Base-by-base conservation (phyloP, 768 basidiomycete genomes). In the Coprinellus micaceus region DNA sequence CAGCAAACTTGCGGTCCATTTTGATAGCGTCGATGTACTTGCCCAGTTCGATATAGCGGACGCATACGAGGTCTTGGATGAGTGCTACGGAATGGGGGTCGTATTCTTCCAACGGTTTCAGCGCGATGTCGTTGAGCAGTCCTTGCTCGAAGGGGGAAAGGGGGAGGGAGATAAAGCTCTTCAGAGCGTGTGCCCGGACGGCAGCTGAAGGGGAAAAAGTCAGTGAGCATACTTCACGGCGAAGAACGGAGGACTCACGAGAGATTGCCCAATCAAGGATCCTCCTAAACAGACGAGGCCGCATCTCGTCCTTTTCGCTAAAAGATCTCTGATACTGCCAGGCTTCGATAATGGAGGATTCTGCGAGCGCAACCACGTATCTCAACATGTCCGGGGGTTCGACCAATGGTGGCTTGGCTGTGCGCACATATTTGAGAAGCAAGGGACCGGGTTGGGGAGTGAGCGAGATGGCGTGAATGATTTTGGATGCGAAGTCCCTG, bases 281-380 rank as follows among this genome's bases (percentile, higher is more conserved):
- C 61, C 82, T 86, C 51, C 71, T 70, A 17, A 88, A 69, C 9
- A 91, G 67, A 41, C 82, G 74, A 13, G 75, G 67, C 2, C 87
- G 81, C 22, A 77, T 80, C 25, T 77, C 71, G 36, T 78, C 75
- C 11, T 63, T 69, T 61, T 93, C 88, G 29, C 77, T 77, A 62
- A 91, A 91, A 0, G 83, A 83, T 15, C 86, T 77, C 60, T 89
- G 84, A 64, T 82, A 91, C 51, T 78, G 75, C 91, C 90, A 93
- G 3, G 89, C 89, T 49, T 89, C 85, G 56, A 79, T 64, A 5
- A 92, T 70, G 62, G 79, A 85, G 0, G 77, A 72, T 26, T 88
- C 81, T 0, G 84, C 84, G 24, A 93, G 74, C 1, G 91, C 86
- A 26, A 85, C 63, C 1, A 81, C 67, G 63, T 91, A 92, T n/a